A percentile compares a stretch with the other conserved stretches of the same genome.
phyloP scores from a whole-genome alignment of 768 basidiomycete species.

The Suillus plorans region DNA sequence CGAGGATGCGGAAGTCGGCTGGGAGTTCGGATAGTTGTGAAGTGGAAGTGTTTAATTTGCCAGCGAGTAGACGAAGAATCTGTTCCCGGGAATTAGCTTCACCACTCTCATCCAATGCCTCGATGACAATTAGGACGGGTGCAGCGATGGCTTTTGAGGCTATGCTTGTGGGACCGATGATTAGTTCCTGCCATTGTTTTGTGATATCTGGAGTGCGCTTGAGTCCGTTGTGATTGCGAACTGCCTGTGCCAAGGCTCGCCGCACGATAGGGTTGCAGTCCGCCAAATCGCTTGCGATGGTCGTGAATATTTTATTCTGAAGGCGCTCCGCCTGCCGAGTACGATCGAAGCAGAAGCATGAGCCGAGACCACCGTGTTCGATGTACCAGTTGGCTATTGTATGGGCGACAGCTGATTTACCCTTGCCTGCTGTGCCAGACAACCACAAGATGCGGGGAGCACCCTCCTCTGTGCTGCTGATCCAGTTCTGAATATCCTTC shows the following conservation, averaged over 20 bases:
- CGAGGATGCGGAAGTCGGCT: slow-evolving; percentile 14
- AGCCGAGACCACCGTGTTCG: slow-evolving; percentile 11
- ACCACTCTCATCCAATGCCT: slow-evolving; percentile 22
- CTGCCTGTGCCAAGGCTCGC: not conserved
- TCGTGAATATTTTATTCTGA: slow-evolving; percentile 3
- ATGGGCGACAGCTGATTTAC: slow-evolving; percentile 5
- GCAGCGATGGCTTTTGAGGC: slow-evolving; percentile 9
- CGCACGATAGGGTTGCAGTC: slow-evolving; percentile 2
- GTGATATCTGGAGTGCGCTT: not conserved
- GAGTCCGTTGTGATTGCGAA: not conserved
- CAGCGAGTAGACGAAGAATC: slow-evolving; percentile 15
- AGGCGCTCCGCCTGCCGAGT: slow-evolving; percentile 1
- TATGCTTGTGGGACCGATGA: slow-evolving; percentile 12
- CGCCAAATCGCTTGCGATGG: not conserved
- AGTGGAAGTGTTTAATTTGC: not conserved
- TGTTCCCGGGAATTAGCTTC: slow-evolving; percentile 1
- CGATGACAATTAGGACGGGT: slow-evolving; percentile 26
- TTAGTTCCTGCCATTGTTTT: slow-evolving; percentile 17
- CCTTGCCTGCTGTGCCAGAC: slow-evolving; percentile 13
- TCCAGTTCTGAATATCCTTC: slow-evolving; percentile 17
- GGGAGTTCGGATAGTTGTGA: not conserved
- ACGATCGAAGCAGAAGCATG: slow-evolving; percentile 15
- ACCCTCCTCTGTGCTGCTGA: not conserved
- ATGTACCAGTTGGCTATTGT: slow-evolving; percentile 13
- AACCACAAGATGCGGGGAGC: slow-evolving; percentile 13